phyloP scores from a whole-genome alignment of 352 stramenopile species.

The Phytophthora multivora region DNA sequence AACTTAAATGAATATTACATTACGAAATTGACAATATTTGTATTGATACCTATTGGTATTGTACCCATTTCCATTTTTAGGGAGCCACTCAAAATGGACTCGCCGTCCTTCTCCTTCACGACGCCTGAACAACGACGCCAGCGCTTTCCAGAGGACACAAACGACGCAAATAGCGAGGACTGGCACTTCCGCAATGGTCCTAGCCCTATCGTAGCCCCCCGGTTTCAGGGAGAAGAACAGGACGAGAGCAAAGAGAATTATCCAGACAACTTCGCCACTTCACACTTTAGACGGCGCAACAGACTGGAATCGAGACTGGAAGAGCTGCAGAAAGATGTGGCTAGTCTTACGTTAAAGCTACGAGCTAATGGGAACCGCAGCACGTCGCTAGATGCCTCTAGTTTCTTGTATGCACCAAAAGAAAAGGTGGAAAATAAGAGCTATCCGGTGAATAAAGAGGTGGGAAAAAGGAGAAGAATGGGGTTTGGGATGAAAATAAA shows the following conservation, averaged over 20 bases:
- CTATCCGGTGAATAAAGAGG: constrained; percentile 6
- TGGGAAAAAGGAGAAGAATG: not conserved
- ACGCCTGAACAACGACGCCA: constrained; percentile 24
- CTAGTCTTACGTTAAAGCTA: constrained; percentile 73
- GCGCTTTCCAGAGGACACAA: not conserved
- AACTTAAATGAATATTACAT: too few species aligned
- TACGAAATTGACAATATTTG: too few species aligned
- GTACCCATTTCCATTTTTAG: too few species aligned
- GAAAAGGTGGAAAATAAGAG: constrained; percentile 12
- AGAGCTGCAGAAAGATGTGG: constrained; percentile 78
- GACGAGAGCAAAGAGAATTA: constrained; percentile 18
- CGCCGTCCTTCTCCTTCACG: constrained; percentile 29
- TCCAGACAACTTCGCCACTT: constrained; percentile 35
- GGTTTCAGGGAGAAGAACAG: constrained; percentile 20
- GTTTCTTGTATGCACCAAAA: constrained; percentile 18
- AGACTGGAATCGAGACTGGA: constrained; percentile 66
- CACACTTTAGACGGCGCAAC: constrained; percentile 58
- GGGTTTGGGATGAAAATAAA: not conserved
- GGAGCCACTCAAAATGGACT: not conserved
- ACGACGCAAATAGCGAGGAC: constrained; percentile 16
- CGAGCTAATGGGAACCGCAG: constrained; percentile 40
- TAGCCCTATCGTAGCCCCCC: constrained; percentile 21
- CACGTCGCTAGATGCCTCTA: constrained; percentile 40
- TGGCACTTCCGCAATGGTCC: constrained; percentile 24
- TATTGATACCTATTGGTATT: too few species aligned